Evolutionary conservation across 768 basidiomycete species (phyloP).

Genomic region (Kockovaella imperatae): DNA sequence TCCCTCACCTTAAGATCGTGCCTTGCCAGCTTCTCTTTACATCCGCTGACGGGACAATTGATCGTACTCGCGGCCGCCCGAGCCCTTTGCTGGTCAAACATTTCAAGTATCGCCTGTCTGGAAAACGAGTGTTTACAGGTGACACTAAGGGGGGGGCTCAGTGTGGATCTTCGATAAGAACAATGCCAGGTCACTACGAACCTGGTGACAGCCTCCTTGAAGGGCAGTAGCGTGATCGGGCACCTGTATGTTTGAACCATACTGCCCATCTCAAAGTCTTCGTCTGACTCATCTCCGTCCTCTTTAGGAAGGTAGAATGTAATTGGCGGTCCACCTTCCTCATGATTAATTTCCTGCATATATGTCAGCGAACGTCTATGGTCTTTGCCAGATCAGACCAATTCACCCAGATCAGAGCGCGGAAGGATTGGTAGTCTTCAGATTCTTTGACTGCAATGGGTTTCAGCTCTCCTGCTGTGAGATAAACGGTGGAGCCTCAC

Average conservation of each 20-base stretch:
- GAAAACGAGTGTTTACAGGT: constrained; percentile 80
- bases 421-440: constrained; percentile 20
- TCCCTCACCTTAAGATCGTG: constrained; percentile 35
- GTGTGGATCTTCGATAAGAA: background rate
- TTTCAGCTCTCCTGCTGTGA: background rate
- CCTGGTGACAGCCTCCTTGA: constrained; percentile 75
- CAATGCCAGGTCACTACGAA: constrained; percentile 47
- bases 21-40: constrained; percentile 21
- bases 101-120: constrained; percentile 58
- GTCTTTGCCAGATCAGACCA: background rate
- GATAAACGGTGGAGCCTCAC: constrained; percentile 6
- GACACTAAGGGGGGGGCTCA: too few relatives aligned
- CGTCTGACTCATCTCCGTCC: constrained; percentile 65
- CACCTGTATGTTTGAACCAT: constrained; percentile 75
- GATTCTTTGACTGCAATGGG: constrained; percentile 16
- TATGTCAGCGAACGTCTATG: too few relatives aligned
- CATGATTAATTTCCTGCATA: constrained; percentile 30
- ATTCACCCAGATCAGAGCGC: constrained; percentile 26
- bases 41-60: constrained; percentile 43
- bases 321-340: constrained; percentile 29
- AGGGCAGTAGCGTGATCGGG: constrained; percentile 62
- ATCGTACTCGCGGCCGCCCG: background rate
- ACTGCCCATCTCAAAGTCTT: constrained; percentile 82
- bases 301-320: constrained; percentile 28
- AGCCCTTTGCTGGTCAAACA: constrained; percentile 46